A percentile compares a stretch with the other conserved stretches of the same genome.
These are phyloP conservation scores for Quercus lobata DNA, from an alignment of 331 rosid genomes.

Conservation along the genomic window DNA sequence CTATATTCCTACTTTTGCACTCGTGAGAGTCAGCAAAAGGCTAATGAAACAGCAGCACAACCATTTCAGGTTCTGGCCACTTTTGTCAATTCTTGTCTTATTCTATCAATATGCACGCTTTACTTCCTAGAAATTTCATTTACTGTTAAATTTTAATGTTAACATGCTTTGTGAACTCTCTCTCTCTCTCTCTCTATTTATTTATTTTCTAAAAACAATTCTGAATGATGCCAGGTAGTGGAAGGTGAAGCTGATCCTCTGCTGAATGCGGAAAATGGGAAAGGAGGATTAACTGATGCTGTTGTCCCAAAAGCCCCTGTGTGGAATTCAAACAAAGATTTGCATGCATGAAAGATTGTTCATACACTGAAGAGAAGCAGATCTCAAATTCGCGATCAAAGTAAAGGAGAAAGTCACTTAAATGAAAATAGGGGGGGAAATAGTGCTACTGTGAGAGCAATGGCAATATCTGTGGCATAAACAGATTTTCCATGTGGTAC, in stretches of 20 bases:
- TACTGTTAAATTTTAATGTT: background rate
- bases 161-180: constrained; percentile 4
- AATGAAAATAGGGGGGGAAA: too few species aligned
- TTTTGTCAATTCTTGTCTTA: background rate
- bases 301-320: constrained; percentile 40
- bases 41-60: constrained; percentile 48
- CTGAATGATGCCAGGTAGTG: constrained; percentile 42
- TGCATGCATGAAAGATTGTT: constrained; percentile 38
- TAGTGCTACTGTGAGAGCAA: constrained; percentile 33
- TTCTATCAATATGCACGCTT: background rate
- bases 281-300: constrained; percentile 31
- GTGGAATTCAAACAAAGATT: constrained; percentile 66
- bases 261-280: constrained; percentile 53
- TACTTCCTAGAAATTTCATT: background rate
- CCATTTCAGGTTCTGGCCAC: constrained; percentile 51
- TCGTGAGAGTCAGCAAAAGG: constrained; percentile 68
- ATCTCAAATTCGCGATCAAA: background rate
- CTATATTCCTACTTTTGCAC: constrained; percentile 62
- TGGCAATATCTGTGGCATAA: constrained; percentile 34
- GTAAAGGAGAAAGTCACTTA: too few species aligned
- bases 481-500: constrained; percentile 19
- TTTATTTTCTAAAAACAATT: background rate
- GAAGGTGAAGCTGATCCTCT: constrained; percentile 74
- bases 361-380: constrained; percentile 21
- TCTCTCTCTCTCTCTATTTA: background rate